These are phyloP conservation scores for Abortiporus biennis DNA, from an alignment of 1,284 basidiomycete species.

Conservation along the genomic window DNA sequence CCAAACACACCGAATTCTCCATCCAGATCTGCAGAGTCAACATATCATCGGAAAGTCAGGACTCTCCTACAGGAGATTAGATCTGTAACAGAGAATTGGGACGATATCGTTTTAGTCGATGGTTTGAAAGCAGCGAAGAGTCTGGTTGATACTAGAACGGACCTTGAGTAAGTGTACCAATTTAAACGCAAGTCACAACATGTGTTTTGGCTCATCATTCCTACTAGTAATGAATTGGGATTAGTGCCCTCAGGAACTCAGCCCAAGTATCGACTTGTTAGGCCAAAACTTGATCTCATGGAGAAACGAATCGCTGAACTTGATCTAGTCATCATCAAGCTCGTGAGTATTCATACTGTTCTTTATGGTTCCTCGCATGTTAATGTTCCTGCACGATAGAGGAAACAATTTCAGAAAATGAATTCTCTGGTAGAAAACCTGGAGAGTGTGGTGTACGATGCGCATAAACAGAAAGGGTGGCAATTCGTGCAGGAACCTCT, in stretches of 20 bases:
- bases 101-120: conserved; percentile 69
- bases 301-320: conserved; percentile 56
- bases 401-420: conserved; percentile 65
- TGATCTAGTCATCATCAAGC: conserved; percentile 52
- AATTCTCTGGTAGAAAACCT: conserved; percentile 52
- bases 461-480: conserved; percentile 62
- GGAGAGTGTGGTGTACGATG: conserved; percentile 59
- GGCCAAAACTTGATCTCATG: conserved; percentile 60
- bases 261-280: conserved; percentile 51
- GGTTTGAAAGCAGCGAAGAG: conserved; percentile 60
- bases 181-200: background rate
- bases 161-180: conserved; percentile 56
- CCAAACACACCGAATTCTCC: conserved; percentile 43
- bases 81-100: conserved; percentile 60
- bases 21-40: conserved; percentile 51
- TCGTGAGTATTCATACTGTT: conserved; percentile 39
- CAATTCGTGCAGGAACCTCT: conserved; percentile 66
- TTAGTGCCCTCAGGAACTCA: conserved; percentile 41
- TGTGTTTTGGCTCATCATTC: too few relatives aligned
- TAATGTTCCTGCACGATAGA: conserved; percentile 31
- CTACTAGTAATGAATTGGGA: conserved; percentile 54
- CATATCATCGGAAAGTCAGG: conserved; percentile 67
- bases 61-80: conserved; percentile 58
- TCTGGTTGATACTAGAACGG: conserved; percentile 68
- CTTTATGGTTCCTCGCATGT: background rate